Evolutionary conservation across 2,329 filamentous ascomycete genomes (phyloP).

Genomic region (Sphaerulina musiva): DNA sequence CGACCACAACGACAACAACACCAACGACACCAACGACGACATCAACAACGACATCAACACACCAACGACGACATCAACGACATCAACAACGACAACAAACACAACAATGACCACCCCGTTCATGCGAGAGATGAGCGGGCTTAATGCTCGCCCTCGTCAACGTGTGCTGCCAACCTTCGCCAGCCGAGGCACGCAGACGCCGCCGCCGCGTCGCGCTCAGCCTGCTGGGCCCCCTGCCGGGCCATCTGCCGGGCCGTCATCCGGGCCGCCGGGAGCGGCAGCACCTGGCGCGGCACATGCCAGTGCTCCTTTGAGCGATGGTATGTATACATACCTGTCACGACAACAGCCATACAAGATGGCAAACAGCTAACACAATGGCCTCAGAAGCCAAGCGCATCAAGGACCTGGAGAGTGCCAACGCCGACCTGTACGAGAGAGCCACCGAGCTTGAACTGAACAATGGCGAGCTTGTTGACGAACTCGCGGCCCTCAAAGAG

Average conservation of each 20-base stretch:
- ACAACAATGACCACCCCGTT: no score
- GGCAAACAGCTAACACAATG: constrained; percentile 1
- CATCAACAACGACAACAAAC: no score
- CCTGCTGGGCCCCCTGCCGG: background rate
- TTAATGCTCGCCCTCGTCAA: no score
- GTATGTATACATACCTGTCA: background rate
- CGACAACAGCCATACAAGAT: background rate
- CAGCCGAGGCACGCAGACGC: no score
- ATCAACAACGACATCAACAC: no score
- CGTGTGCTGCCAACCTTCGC: no score
- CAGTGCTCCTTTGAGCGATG: background rate
- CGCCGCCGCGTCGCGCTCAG: background rate
- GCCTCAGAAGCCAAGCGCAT: background rate
- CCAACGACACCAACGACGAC: no score
- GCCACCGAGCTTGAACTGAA: background rate
- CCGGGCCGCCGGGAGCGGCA: no score
- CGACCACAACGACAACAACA: no score
- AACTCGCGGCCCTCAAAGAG: background rate
- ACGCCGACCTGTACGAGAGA: constrained; percentile 8
- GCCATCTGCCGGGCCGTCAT: no score
- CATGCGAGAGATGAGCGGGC: no score
- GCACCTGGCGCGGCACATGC: background rate
- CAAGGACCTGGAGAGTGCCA: constrained; percentile 1
- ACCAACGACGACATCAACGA: background rate
- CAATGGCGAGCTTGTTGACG: background rate